Conservation (phyloP, 371 early-diverging fungal genomes). For the Fennellomyces sp. region DNA sequence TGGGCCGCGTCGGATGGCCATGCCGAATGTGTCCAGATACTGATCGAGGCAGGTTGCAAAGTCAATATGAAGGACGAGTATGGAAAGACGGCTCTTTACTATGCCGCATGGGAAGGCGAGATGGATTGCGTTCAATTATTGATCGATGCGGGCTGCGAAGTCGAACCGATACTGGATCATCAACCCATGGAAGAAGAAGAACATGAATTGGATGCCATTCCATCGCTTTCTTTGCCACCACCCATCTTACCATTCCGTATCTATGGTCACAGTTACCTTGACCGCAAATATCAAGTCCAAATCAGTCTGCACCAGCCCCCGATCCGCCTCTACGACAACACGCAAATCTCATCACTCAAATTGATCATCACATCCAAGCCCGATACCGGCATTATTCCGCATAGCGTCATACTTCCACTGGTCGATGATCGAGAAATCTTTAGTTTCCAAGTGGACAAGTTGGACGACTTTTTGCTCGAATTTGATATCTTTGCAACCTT, state of each 20-base stretch:
- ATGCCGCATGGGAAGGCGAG: constrained; percentile 95
- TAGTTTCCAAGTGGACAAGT: constrained; percentile 81
- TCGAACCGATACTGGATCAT: constrained; percentile 25
- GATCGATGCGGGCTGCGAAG: constrained; percentile 56
- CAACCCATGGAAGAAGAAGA: constrained; percentile 14
- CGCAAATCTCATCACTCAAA: constrained; percentile 66
- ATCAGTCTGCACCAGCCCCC: constrained; percentile 67
- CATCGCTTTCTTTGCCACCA: constrained; percentile 89
- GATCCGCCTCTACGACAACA: constrained; percentile 67
- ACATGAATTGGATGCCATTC: constrained; percentile 76
- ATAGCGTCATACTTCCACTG: constrained; percentile 88
- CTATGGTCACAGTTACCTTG: constrained; percentile 94
- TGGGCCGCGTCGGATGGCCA: constrained; percentile 95
- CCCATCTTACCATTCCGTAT: constrained; percentile 96
- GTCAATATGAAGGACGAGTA: constrained; percentile 83
- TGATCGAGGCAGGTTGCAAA: constrained; percentile 82
- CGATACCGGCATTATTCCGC: constrained; percentile 87
- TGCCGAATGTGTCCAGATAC: constrained; percentile 74
- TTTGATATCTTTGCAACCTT: constrained; percentile 94
- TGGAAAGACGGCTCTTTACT: constrained; percentile 85
- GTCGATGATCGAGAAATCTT: constrained; percentile 80
- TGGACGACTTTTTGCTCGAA: constrained; percentile 79
- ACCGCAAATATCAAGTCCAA: constrained; percentile 82
- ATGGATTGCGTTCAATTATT: constrained; percentile 74
- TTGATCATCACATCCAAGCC: constrained; percentile 72